Evolutionary conservation across 1,284 basidiomycete genomes (phyloP), one percentile per base, ranked within the genome.

Genomic region (Ganoderma sinense): DNA sequence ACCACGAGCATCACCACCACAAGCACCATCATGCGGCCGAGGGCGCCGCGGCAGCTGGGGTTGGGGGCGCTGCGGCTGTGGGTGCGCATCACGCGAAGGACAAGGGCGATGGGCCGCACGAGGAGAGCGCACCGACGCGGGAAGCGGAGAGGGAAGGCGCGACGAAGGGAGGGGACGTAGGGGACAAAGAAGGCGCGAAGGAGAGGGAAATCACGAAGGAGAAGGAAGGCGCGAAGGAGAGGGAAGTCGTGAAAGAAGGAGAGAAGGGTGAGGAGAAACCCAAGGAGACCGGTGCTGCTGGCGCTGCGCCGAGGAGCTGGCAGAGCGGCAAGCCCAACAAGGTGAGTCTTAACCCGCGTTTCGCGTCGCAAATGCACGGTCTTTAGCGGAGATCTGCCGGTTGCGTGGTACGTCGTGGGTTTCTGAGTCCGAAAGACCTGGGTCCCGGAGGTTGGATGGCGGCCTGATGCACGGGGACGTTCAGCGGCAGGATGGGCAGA

Each of bases 321-420:
- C 41, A 26, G 23, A 8, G 5, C 14, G 23, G 23, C 13, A 4
- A 58, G 63, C 73, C 75, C 8, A 75, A 74, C 62, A 55, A 74
- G 73, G 76, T 78, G 73, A 75, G 76, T 62, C 11, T 4, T 23
- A 2, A 6, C 26, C 40, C 20, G 33, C 39, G 29, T 39, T 7
- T 20, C 18, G 20, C n/a, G n/a, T 39, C 29, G 33, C 20, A 36
- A 2, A 40, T 16, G 43, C 53, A 55, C 5, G 53, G 53, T 33
- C n/a, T 53, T 45, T 31, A 64, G n/a, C 61, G 59, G 59, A 31
- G 67, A 64, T 33, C 60, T 59, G n/a, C 64, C 55, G 55, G 55
- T 26, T 11, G 1, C 26, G 48, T 26, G 23, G 48, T 51, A 23
- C 48, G 23, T 4, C 23, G n/a, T 11, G 7, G 20, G n/a, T 23